Evolutionary conservation across 2,329 filamentous ascomycete genomes (phyloP).

Genomic region (Fusarium poae): DNA sequence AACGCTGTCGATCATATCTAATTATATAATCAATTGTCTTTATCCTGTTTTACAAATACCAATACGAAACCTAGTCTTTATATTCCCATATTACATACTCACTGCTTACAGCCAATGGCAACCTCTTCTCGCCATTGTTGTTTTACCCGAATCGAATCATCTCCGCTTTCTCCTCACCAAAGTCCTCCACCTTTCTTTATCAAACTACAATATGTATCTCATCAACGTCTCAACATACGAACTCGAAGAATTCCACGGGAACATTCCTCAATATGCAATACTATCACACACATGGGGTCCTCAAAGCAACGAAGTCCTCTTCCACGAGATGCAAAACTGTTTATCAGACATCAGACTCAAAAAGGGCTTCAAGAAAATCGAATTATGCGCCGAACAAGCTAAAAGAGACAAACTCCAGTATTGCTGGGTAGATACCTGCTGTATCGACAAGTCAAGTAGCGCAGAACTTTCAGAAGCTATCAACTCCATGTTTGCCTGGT

Average conservation of each 20-base stretch:
- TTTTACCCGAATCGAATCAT: background rate
- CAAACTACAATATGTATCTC: constrained; percentile 32
- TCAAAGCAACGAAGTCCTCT: constrained; percentile 41
- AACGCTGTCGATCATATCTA: background rate
- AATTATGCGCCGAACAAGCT: constrained; percentile 41
- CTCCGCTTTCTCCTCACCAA: background rate
- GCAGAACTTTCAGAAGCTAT: constrained; percentile 46
- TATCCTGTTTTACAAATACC: background rate
- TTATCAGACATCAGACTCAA: constrained; percentile 25
- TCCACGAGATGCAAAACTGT: constrained; percentile 36
- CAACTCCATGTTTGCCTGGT: constrained; percentile 49
- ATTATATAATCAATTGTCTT: background rate
- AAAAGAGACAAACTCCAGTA: constrained; percentile 34
- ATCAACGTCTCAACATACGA: constrained; percentile 27
- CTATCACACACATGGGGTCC: constrained; percentile 47
- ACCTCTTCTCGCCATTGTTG: background rate
- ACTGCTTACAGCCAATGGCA: background rate
- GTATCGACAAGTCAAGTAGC: constrained; percentile 47
- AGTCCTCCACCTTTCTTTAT: no score
- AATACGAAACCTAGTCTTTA: background rate
- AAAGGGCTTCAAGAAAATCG: constrained; percentile 39
- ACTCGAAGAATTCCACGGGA: constrained; percentile 33
- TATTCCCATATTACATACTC: background rate
- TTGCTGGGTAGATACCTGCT: constrained; percentile 48
- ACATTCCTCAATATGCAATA: constrained; percentile 42